Evolutionary conservation across 1,284 basidiomycete species (phyloP).

Genomic region (Megacollybia platyphylla): DNA sequence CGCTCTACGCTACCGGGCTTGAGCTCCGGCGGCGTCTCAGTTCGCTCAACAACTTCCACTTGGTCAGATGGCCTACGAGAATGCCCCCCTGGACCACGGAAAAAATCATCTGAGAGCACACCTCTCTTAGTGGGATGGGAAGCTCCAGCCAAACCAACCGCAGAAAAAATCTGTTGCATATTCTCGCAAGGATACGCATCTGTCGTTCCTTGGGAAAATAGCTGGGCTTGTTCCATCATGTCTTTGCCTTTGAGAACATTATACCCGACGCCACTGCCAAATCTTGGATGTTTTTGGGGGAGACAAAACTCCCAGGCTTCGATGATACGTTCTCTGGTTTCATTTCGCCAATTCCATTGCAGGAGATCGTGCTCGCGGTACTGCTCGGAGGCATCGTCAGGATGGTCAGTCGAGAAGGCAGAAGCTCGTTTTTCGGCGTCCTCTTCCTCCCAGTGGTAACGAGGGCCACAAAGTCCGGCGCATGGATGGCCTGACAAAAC

Average conservation of each 20-base stretch:
- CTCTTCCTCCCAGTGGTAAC: slow-evolving; percentile 71
- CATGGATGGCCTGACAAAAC: slow-evolving; percentile 59
- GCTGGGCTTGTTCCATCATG: no score
- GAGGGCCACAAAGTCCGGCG: slow-evolving; percentile 70
- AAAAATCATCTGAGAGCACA: slow-evolving; percentile 47
- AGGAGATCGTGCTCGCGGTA: slow-evolving; percentile 22
- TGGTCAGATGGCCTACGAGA: slow-evolving; percentile 9
- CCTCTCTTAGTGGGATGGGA: slow-evolving; percentile 40
- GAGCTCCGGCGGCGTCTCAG: slow-evolving; percentile 19
- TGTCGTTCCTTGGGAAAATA: neutral
- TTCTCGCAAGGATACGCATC: slow-evolving; percentile 29
- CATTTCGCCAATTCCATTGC: slow-evolving; percentile 67
- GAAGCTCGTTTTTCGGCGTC: slow-evolving; percentile 46
- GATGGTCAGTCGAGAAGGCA: neutral
- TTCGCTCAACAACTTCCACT: slow-evolving; percentile 6
- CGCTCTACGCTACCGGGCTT: slow-evolving; percentile 16
- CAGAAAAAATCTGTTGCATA: slow-evolving; percentile 56
- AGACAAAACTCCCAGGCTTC: slow-evolving; percentile 76
- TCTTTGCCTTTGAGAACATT: no score
- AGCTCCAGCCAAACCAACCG: slow-evolving; percentile 44
- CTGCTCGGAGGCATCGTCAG: slow-evolving; percentile 28
- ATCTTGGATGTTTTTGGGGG: slow-evolving; percentile 12
- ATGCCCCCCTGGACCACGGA: slow-evolving; percentile 31
- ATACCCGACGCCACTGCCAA: no score
- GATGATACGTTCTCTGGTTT: slow-evolving; percentile 57